phyloP scores from a whole-genome alignment of 306 rosid genomes.

The Begonia fuchsioides region DNA sequence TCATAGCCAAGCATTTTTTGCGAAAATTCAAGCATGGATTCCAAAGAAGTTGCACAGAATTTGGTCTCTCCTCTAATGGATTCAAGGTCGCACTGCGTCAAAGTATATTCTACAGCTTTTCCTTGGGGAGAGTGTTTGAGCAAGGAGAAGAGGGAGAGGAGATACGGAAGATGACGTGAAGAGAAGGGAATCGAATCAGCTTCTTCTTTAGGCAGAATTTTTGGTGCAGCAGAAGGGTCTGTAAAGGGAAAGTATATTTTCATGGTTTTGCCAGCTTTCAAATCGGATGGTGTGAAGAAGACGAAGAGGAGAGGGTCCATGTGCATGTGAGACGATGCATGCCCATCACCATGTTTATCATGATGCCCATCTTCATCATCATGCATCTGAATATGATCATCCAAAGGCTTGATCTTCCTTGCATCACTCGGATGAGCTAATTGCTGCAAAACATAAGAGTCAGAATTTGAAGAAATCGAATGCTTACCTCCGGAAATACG shows the following conservation, averaged over 20 bases:
- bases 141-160: slow-evolving; percentile 41
- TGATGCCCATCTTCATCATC: not conserved
- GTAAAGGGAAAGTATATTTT: slow-evolving; percentile 34
- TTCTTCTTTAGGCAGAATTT: slow-evolving; percentile 44
- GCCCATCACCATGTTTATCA: slow-evolving; percentile 6
- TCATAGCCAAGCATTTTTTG: slow-evolving; percentile 21
- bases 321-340: slow-evolving; percentile 18
- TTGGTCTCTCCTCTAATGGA: slow-evolving; percentile 45
- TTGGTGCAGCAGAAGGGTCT: slow-evolving; percentile 33
- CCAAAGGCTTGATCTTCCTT: not conserved
- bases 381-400: slow-evolving; percentile 2
- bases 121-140: slow-evolving; percentile 43
- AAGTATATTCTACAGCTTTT: slow-evolving; percentile 44
- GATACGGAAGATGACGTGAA: slow-evolving; percentile 19
- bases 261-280: slow-evolving; percentile 35
- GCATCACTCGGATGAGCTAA: not conserved
- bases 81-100: slow-evolving; percentile 31
- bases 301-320: slow-evolving; percentile 32
- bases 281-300: slow-evolving; percentile 47
- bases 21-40: slow-evolving; percentile 42
- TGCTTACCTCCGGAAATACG: too few species aligned
- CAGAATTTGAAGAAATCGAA: too few species aligned
- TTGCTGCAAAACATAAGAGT: not conserved
- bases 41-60: slow-evolving; percentile 56
- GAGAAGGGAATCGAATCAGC: slow-evolving; percentile 51